These are phyloP conservation scores for Nemania serpens DNA, from an alignment of 2,329 filamentous ascomycete genomes.

Conservation along the genomic window DNA sequence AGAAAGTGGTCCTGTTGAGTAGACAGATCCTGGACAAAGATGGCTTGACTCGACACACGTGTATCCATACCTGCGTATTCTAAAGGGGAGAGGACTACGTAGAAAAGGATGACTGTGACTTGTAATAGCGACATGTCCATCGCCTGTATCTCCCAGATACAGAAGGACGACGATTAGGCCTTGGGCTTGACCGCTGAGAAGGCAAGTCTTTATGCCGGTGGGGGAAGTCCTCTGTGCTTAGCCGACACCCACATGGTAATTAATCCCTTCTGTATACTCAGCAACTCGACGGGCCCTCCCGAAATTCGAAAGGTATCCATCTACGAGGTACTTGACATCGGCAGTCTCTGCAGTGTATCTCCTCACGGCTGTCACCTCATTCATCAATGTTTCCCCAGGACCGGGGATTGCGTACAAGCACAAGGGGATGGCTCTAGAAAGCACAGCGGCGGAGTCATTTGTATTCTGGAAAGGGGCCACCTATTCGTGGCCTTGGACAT, in stretches of 20 bases:
- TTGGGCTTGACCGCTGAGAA: slow-evolving; percentile 42
- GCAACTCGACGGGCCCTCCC: slow-evolving; percentile 38
- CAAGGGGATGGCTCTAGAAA: slow-evolving; percentile 45
- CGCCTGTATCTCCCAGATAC: slow-evolving; percentile 32
- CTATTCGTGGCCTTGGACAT: slow-evolving; percentile 12
- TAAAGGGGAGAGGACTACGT: slow-evolving; percentile 26
- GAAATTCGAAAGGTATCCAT: slow-evolving; percentile 39
- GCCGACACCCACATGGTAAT: slow-evolving; percentile 38
- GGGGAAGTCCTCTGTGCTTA: slow-evolving; percentile 46
- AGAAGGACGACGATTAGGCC: slow-evolving; percentile 28
- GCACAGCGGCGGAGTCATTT: slow-evolving; percentile 42
- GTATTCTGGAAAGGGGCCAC: slow-evolving; percentile 30
- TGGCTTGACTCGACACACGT: slow-evolving; percentile 62
- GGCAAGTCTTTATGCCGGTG: slow-evolving; percentile 35
- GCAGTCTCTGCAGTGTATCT: slow-evolving; percentile 38
- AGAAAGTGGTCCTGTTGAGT: slow-evolving; percentile 45
- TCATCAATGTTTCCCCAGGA: slow-evolving; percentile 45
- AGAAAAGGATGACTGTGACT: slow-evolving; percentile 22
- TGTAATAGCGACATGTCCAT: slow-evolving; percentile 31
- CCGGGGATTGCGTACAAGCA: slow-evolving; percentile 46
- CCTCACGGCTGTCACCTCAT: slow-evolving; percentile 46
- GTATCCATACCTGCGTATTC: slow-evolving; percentile 43
- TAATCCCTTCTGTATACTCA: slow-evolving; percentile 32
- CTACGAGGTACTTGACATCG: slow-evolving; percentile 32
- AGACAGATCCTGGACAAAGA: slow-evolving; percentile 44